phyloP scores from a whole-genome alignment of 257 asterid species.

The Cruciata laevipes region DNA sequence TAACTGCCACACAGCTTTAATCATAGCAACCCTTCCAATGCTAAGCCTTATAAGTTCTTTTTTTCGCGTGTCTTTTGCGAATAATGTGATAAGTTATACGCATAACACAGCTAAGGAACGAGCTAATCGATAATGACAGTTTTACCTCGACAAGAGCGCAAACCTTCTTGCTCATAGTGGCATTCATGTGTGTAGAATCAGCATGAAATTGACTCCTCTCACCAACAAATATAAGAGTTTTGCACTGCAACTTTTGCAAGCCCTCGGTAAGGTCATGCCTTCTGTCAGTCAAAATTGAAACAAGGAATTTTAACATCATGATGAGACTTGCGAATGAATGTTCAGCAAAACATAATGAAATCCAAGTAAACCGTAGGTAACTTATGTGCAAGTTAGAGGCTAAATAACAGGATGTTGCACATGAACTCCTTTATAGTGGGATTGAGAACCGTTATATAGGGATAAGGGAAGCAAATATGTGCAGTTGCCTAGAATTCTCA shows the following conservation, averaged over 20 bases:
- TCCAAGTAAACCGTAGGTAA: neutral
- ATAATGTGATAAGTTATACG: neutral
- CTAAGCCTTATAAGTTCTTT: neutral
- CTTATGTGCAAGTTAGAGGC: neutral
- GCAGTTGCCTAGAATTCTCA: neutral
- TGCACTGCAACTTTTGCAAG: conserved; percentile 45
- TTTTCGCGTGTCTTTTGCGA: neutral
- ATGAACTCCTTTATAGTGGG: neutral
- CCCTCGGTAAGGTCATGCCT: conserved; percentile 58
- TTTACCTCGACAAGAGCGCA: conserved; percentile 67
- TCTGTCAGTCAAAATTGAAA: conserved; percentile 29
- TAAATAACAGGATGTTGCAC: neutral
- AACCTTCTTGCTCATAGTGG: conserved; percentile 55
- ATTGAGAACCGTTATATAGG: neutral
- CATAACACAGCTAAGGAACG: neutral
- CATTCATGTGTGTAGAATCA: conserved; percentile 65
- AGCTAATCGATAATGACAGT: neutral
- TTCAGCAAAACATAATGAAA: neutral
- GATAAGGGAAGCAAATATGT: neutral
- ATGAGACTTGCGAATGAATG: neutral
- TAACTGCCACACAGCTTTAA: neutral
- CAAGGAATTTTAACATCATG: neutral
- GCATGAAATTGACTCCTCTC: conserved; percentile 66
- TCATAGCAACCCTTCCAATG: neutral
- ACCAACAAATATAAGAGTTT: conserved; percentile 63